Evolutionary conservation across 805 yeast species (phyloP), one percentile per base, ranked within the genome.

Genomic region (Ogataea glucozyma): DNA sequence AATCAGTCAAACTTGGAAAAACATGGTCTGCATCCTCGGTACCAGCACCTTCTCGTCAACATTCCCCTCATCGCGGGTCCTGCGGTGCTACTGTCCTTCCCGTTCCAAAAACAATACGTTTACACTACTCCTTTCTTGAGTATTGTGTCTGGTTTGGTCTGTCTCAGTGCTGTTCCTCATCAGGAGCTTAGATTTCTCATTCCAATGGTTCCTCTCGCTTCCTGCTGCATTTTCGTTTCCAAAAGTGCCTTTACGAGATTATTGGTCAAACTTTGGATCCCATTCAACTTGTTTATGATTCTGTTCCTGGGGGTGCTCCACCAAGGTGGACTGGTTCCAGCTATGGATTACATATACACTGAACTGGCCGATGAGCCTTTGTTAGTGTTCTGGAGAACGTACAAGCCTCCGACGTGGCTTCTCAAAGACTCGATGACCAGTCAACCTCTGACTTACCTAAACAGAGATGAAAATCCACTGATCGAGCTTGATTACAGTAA

Each of bases 361-460:
- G 51, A 16, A 48, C 41, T 6, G 6, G 43, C n/a, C 24, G 38
- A 27, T 10, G 41, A 61, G 3, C 64, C 72, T 0, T 66, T 78
- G 0, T 74, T 78, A 26, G 57, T 91, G 4, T 91, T 95, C 88
- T 91, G 98, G 98, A 81, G 88, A 61, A 88, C 97, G 0, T 93
- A 91, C 54, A 77, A 88, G 4, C 97, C 98, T 0, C 98, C 99
- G 3, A 76, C 88, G 4, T 93, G 96, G 96, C 61, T 91, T 44
- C 29, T 62, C 6, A 20, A 38, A 27, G n/a, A 35, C n/a, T 11
- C 31, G 6, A 10, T 20, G 2, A 16, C 13, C 26, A 23, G 22
- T 6, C 12, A 34, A 2, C 17, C 43, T 1, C 9, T 24, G 13
- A 11, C 30, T 3, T 49, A 42, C 36, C 41, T 48, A 18, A 60